Evolutionary conservation across 2,329 filamentous ascomycete species (phyloP), one percentile per base, ranked within the genome.

Genomic region (Meredithiella fracta): DNA sequence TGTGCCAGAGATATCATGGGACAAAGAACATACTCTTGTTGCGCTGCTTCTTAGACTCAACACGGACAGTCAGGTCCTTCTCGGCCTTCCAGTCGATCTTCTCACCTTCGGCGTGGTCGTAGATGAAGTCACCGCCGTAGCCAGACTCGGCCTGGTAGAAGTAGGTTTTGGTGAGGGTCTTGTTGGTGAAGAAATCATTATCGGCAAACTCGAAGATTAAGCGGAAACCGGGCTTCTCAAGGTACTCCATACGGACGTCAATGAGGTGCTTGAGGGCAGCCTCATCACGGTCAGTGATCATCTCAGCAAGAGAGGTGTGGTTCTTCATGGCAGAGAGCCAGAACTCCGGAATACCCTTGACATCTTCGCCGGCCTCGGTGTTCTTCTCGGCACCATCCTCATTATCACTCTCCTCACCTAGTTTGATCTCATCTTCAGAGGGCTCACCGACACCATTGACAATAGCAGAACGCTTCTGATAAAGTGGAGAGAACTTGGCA

Each of bases 321-420:
- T 98, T 98, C 80, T 98, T 98, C 91, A 98, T 97, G 64, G 94
- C 91, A 60, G 91, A 96, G 53, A 98, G 78, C 92, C 92, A 98
- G 79, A 98, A 98, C 73, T 98, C 92, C 61, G 92, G 92, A 61
- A 98, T 96, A 70, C 92, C 92, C 65, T 81, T 76, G 61, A 84
- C 68, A 38, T 70, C 62, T 63, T 77, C 73, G 56, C 72, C 68
- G 58, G 72, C 68, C 60, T 77, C 72, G 57, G 72, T 69, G 49
- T 75, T 67, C 62, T 79, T 74, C 54, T 75, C 71, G 60, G 80
- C 77, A 59, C 71, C 73, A 57, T 78, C 74, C 51, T 88, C 82
- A 44, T 85, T 84, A 9, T 86, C 78, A 44, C 85, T 79, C 65
- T 83, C 79, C 73, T 96, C 87, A 61, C 92, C 92, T 60, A 86